A percentile compares a stretch with the other conserved stretches of the same genome.
These are phyloP conservation scores for Claviceps fusiformis DNA, from an alignment of 2,329 filamentous ascomycete genomes.

Conservation along the genomic window DNA sequence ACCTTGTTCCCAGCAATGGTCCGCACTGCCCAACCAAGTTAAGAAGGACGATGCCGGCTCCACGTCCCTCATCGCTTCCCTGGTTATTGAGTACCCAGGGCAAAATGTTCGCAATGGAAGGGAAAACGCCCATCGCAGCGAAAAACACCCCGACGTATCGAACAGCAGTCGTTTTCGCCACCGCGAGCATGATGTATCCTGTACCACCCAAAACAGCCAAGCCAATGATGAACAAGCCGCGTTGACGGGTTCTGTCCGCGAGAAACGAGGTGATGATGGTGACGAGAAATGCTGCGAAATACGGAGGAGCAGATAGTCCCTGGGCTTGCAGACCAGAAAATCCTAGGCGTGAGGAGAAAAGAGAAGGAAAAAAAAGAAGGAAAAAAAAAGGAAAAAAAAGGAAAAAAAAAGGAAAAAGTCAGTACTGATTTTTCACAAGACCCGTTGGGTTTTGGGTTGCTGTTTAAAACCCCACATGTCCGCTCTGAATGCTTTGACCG, in stretches of 20 bases:
- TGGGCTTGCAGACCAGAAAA: conserved; percentile 10
- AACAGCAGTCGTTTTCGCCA: background rate
- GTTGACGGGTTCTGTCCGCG: conserved; percentile 8
- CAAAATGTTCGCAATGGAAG: conserved; percentile 6
- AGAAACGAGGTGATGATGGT: conserved; percentile 7
- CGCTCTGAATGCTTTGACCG: too few species aligned
- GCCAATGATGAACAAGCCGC: conserved; percentile 3
- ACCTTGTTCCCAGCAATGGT: conserved; percentile 5
- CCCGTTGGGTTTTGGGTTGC: too few species aligned
- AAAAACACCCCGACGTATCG: conserved; percentile 5
- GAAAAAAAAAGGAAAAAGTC: too few species aligned
- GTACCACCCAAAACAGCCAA: conserved; percentile 5
- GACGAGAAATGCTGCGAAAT: conserved; percentile 8
- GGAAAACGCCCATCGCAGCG: conserved; percentile 4
- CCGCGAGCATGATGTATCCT: conserved; percentile 5
- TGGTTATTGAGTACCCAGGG: conserved; percentile 7
- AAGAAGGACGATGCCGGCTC: conserved; percentile 4
- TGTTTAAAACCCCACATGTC: too few species aligned
- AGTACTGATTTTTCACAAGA: too few species aligned
- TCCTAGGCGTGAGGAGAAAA: conserved; percentile 1
- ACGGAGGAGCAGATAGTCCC: conserved; percentile 10
- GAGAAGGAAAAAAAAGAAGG: too few species aligned
- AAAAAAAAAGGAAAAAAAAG: too few species aligned
- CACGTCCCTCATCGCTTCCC: conserved; percentile 5
- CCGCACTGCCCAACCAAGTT: conserved; percentile 7